Base-by-base conservation (phyloP, 1,139 yeast species). In the Scheffersomyces segobiensis region DNA sequence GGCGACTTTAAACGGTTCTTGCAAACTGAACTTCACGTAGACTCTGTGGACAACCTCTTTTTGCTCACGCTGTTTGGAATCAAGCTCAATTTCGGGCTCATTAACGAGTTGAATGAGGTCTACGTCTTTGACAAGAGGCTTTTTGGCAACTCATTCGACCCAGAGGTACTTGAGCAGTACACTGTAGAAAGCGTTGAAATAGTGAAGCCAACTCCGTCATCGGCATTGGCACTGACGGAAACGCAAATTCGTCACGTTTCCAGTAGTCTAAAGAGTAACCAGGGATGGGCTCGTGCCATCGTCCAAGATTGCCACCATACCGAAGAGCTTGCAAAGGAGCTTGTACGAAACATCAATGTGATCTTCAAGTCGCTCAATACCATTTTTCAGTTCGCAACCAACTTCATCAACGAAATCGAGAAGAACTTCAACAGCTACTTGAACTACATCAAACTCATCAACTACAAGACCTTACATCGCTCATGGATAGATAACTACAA, bases 11-110 rank as follows among this genome's bases (percentile, higher is more conserved):
- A 68, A 54, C 50, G 49, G 7, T 63, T 59, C 52, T 49, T 71
- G 19, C 64, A 62, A 54, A 66, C 65, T 49, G 52, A 56, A 46
- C 67, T 70, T 52, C 56, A 49, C 14, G 57, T 62, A 17, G 60
- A 62, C n/a, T 58, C 59, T 46, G 57, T 64, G 0, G 83, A 79
- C 26, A 82, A 86, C 63, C 69, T 87, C 52, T 85, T 88, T 63
- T 72, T 89, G n/a, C 71, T 89, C 52, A 81, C 90, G 0, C 85
- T 91, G 2, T 87, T 83, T 71, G 95, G 93, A 0, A 80, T 83
- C 53, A 86, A 83, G 64, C 75, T 88, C 63, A 86, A 84, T 68
- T 85, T 79, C 64, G 75, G 79, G 49, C 79, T 82, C 67, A 73
- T 84, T 54, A 76, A 78, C 62, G 83, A 79, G 55, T 65, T 76